These are phyloP conservation scores for Phytophthora lateralis DNA, from an alignment of 352 stramenopile genomes.

Conservation along the genomic window DNA sequence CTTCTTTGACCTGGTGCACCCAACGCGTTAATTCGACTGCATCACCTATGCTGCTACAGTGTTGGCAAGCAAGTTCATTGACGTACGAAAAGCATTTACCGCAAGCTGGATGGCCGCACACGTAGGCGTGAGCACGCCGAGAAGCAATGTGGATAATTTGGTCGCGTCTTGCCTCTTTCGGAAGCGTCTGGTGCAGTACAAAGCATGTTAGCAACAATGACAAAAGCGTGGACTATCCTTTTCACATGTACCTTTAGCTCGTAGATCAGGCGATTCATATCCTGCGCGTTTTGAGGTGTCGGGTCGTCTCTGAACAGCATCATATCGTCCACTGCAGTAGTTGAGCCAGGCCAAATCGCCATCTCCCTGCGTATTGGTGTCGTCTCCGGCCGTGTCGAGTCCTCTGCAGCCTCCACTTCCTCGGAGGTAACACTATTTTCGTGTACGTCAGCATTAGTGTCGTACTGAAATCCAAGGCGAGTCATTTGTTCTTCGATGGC, in stretches of 20 bases:
- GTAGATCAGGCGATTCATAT: constrained; percentile 67
- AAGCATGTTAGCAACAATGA: not conserved
- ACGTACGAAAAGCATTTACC: constrained; percentile 65
- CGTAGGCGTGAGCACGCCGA: constrained; percentile 47
- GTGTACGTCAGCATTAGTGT: constrained; percentile 17
- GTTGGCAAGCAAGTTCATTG: not conserved
- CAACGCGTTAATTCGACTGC: not conserved
- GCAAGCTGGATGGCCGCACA: constrained; percentile 60
- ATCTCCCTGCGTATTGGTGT: constrained; percentile 6
- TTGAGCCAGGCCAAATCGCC: not conserved
- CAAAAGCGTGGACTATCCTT: not conserved
- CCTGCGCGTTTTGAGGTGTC: constrained; percentile 38
- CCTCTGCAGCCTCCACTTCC: constrained; percentile 1
- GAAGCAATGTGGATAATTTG: constrained; percentile 55
- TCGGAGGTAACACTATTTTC: constrained; percentile 1
- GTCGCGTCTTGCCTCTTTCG: constrained; percentile 46
- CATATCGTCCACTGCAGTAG: constrained; percentile 31
- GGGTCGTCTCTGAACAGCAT: constrained; percentile 22
- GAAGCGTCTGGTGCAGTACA: constrained; percentile 40
- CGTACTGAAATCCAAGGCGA: constrained; percentile 51
- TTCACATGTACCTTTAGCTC: constrained; percentile 51
- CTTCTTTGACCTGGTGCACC: constrained; percentile 44
- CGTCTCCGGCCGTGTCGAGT: constrained; percentile 20
- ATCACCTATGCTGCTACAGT: not conserved
- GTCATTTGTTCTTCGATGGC: constrained; percentile 48